Base-by-base conservation (phyloP, 163 green algal genomes). In the Prototheca cutis region DNA sequence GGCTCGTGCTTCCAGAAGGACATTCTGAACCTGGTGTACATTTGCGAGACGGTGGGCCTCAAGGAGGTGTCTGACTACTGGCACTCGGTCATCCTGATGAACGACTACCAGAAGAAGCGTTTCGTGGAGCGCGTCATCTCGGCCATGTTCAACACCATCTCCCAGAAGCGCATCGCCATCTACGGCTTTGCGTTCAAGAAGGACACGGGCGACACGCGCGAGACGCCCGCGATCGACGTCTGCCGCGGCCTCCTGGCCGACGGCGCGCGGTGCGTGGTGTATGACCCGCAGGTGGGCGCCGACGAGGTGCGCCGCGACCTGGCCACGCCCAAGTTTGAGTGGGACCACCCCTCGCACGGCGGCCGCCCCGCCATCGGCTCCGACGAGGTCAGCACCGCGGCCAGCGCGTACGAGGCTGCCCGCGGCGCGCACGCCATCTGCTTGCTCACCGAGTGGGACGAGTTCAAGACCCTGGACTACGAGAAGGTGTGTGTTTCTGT, bases 1-100 rank as follows among this genome's bases (percentile, higher is more conserved):
- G 93, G 93, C 59, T 95, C 82, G 42, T 99, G 93, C 87, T 99
- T 99, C 83, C 93, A 98, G 80, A 98, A 99, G 78, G 93, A 99
- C 68, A 99, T 99, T 71, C 84, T 99, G 25, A 99, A 99, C 83
- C 76, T 99, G 76, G 91, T 89, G 53, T 99, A 99, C 76, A 95
- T 99, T 67, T 98, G 91, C 67, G 90, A 98, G 78, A 89, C 68
- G 8, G 80, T 94, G 25, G 91, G 91, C 36, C 80, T 99, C 6
- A 79, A 89, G 45, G 78, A 95, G 69, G 90, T 98, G 34, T 87
- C 92, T 7, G 77, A 95, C 28, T 97, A 99, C 84, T 94, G 87
- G 88, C 51, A 79, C 24, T 67, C 61, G 62, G 88, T 98, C 32
- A 83, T 97, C 24, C 64, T 70, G 32, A 99, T 99, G 78, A 99